Conservation (phyloP, 306 rosid genomes). For the Lablab purpureus region DNA sequence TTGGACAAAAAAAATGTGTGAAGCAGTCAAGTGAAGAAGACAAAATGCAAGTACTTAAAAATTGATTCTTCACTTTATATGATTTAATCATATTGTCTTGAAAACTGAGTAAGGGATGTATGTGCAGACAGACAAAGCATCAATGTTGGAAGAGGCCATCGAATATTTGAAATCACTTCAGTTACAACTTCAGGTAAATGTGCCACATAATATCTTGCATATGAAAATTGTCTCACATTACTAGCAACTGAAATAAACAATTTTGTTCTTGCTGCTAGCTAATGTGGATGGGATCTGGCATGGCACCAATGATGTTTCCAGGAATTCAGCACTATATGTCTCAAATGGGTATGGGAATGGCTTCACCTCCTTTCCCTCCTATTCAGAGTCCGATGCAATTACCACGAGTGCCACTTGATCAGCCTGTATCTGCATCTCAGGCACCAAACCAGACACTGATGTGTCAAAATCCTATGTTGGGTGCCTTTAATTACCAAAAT, state of each 20-base stretch:
- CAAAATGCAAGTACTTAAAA: constrained; percentile 6
- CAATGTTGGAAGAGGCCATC: constrained; percentile 95
- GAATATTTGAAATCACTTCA: constrained; percentile 93
- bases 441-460: constrained; percentile 62
- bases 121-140: constrained; percentile 94
- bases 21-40: constrained; percentile 1
- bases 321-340: constrained; percentile 76
- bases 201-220: not conserved
- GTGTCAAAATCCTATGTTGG: constrained; percentile 65
- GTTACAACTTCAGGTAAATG: constrained; percentile 87
- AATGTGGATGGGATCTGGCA: constrained; percentile 97
- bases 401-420: constrained; percentile 63
- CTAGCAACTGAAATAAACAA: not conserved
- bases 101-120: constrained; percentile 27
- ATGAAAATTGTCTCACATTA: constrained; percentile 27
- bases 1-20: not conserved
- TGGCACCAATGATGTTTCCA: constrained; percentile 87
- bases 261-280: constrained; percentile 55
- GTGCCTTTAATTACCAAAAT: constrained; percentile 68
- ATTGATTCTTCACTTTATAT: constrained; percentile 27
- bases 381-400: constrained; percentile 67
- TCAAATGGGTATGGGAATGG: constrained; percentile 74
- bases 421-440: constrained; percentile 54
- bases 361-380: constrained; percentile 63
- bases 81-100: constrained; percentile 23